phyloP scores from a whole-genome alignment of 2,329 filamentous ascomycete genomes.

The Ophiostoma ips region DNA sequence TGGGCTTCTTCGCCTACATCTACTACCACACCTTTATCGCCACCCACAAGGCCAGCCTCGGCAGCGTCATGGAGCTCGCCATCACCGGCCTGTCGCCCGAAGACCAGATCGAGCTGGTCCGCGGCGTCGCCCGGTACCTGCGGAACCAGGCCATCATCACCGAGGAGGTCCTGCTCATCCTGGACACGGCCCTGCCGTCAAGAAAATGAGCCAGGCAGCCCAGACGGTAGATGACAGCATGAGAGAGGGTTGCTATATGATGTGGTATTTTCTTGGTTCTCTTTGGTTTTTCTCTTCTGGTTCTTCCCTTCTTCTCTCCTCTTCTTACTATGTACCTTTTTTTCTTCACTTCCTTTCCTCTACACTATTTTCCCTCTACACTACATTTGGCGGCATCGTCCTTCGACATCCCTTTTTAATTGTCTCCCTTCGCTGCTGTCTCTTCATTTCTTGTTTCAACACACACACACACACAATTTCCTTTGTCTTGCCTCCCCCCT shows the following conservation, averaged over 20 bases:
- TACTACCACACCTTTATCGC: constrained; percentile 98
- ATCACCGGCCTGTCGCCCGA: constrained; percentile 79
- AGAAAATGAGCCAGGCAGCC: constrained; percentile 7
- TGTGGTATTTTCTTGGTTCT: not conserved
- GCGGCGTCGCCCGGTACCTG: constrained; percentile 48
- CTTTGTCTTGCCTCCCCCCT: not conserved
- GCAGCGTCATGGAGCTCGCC: constrained; percentile 76
- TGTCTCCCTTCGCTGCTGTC: not conserved
- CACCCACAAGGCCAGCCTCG: constrained; percentile 70
- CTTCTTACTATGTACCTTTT: not conserved
- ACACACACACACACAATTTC: not conserved
- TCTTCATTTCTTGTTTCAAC: constrained; percentile 1
- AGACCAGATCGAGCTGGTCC: constrained; percentile 75
- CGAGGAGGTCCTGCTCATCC: constrained; percentile 17
- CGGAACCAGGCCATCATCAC: constrained; percentile 45
- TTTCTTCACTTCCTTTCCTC: not conserved
- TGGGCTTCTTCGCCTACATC: constrained; percentile 97
- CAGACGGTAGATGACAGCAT: not conserved
- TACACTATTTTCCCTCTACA: too few relatives aligned
- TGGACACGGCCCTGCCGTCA: constrained; percentile 13
- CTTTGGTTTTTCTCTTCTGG: not conserved
- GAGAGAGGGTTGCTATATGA: not conserved
- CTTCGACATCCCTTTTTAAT: not conserved
- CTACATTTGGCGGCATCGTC: not conserved
- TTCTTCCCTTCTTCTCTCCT: too few relatives aligned